Base-by-base conservation (phyloP, 2,329 filamentous ascomycete species). In the Fusarium sp. region DNA sequence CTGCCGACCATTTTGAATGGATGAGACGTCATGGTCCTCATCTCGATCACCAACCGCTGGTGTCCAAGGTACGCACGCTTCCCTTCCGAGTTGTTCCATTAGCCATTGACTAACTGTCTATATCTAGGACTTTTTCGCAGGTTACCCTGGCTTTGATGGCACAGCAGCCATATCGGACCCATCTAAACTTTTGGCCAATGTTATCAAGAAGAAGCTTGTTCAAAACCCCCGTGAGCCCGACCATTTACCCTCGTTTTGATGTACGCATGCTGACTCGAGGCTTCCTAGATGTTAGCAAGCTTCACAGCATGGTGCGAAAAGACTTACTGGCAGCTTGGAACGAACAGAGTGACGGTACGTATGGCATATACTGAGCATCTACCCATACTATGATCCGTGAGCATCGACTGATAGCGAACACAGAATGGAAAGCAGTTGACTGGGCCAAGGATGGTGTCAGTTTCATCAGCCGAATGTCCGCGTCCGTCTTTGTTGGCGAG, bases 61-160 rank as follows among this genome's bases (percentile, higher is more conserved):
- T 49, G 3, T 49, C 47, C 1, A 49, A 49, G 47, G 47, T 49
- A 49, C 1, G 18, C 1, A 13, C 3, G 2, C 15, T 33, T 4
- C 6, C 0, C 11, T 49, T 4, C 22, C 6, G 5, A 10, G 11
- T 22, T 17, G 0, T n/a, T 49, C 10, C 3, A 9, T 18, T 49
- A 20, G 1, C 7, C 22, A n/a, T 18, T 33, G 3, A 9, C 28
- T 49, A 13, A 33, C 22, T 33, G 22, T 2, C 15, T 18, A 4
- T 10, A 7, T 4, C 20, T n/a, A 49, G 47, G 47, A 49, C 7
- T 49, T 49, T 7, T 33, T 49, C 12, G 28, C 47, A 33, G 47
- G 47, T 0, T 49, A 49, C 11, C 47, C 47, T 33, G 47, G 47
- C 7, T 49, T 49, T n/a, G 47, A 49, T 7, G 47, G 47, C 5